A percentile compares a stretch with the other conserved stretches of the same genome.
Conservation (phyloP, 1,284 basidiomycete genomes). For the Ceratobasidium sp. region DNA sequence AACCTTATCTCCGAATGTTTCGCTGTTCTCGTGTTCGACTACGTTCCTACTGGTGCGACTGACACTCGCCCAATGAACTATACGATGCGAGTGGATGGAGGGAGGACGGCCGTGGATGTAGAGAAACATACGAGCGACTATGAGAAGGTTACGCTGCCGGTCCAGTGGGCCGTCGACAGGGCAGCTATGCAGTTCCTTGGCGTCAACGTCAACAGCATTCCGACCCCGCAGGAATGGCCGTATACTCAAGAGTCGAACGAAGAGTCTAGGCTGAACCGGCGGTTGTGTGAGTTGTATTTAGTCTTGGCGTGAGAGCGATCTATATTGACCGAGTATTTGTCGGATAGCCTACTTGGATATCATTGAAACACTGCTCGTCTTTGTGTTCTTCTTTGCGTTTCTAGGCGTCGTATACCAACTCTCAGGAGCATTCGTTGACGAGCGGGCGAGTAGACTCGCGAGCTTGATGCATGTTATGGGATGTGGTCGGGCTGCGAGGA, state of each 20-base stretch:
- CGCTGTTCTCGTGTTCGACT: constrained; percentile 76
- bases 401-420: constrained; percentile 80
- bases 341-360: constrained; percentile 3
- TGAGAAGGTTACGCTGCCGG: constrained; percentile 75
- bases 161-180: constrained; percentile 85
- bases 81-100: constrained; percentile 77
- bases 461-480: constrained; percentile 83
- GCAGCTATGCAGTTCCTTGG: constrained; percentile 77
- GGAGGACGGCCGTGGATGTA: constrained; percentile 76
- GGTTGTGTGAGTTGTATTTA: constrained; percentile 45
- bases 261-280: constrained; percentile 61
- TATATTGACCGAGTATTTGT: constrained; percentile 43
- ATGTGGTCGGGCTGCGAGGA: constrained; percentile 73
- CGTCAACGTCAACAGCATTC: constrained; percentile 62
- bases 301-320: constrained; percentile 43
- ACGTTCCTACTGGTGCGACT: constrained; percentile 63
- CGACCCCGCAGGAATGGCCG: constrained; percentile 77
- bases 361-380: constrained; percentile 58
- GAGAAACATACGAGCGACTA: constrained; percentile 75
- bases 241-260: constrained; percentile 75
- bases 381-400: constrained; percentile 65
- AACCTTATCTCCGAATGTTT: constrained; percentile 78
- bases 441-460: constrained; percentile 72
- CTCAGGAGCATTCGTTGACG: constrained; percentile 74
- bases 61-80: constrained; percentile 70